Evolutionary conservation across 2,329 filamentous ascomycete species (phyloP), one percentile per base, ranked within the genome.

Genomic region (Fusarium staphyleae): DNA sequence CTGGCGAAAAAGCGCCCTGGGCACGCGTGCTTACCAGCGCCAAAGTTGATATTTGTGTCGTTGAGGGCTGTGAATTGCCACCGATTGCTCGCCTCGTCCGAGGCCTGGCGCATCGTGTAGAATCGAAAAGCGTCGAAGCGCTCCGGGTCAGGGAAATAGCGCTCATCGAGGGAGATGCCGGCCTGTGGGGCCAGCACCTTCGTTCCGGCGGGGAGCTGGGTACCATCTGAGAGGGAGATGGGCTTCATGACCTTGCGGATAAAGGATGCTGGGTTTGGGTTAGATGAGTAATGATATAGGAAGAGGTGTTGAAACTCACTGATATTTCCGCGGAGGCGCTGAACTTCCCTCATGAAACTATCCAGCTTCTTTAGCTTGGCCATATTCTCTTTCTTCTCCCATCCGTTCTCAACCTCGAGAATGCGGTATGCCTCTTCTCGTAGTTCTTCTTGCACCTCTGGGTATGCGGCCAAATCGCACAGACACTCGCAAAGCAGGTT

Each of bases 101-200:
- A 73, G 47, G 69, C 65, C 40, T 77, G 70, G 9, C 77, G 75
- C 53, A 78, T 61, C 39, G 71, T 75, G 66, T 77, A 79, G 68
- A 81, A 82, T 42, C 80, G 78, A 43, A 82, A 60, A 4, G 77
- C 74, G 55, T 82, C 79, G 43, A 82, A 78, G 2, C 71, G 71
- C 15, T 77, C 73, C 5, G 78, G 73, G 15, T 74, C 67, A 10
- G 69, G 63, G 57, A 74, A 78, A 62, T 71, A 74, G 18, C 70
- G 69, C 50, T 72, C 74, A 55, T 79, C 77, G 36, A 70, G 69
- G 13, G 74, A 73, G 56, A 77, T 74, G 47, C 75, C 77, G 12
- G 72, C 74, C 48, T 74, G 73, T 0, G 75, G 74, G 0, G 75
- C 73, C 8, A 78, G 66, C 6, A 79, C 65, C 49, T 73, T 77